Evolutionary conservation across 2,329 filamentous ascomycete species (phyloP).

Genomic region (Talaromyces sp.): DNA sequence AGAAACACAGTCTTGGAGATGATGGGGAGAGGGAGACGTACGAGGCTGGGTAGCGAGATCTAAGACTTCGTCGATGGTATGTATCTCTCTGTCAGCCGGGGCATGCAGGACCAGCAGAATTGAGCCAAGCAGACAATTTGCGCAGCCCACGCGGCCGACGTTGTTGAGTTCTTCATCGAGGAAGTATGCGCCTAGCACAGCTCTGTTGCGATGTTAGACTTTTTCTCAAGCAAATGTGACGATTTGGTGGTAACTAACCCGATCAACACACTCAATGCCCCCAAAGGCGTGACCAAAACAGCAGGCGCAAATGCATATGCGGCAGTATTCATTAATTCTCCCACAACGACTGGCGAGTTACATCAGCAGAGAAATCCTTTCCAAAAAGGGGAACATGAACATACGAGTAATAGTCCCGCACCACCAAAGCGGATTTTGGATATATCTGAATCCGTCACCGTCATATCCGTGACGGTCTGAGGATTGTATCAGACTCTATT

Average conservation of each 20-base stretch:
- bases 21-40: not conserved
- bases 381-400: not conserved
- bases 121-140: constrained; percentile 15
- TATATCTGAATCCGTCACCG: constrained; percentile 14
- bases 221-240: not conserved
- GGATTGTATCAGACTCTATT: constrained; percentile 16
- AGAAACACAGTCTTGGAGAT: not conserved
- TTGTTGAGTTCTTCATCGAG: constrained; percentile 15
- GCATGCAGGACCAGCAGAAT: constrained; percentile 16
- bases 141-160: constrained; percentile 16
- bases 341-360: constrained; percentile 8
- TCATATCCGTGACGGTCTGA: constrained; percentile 14
- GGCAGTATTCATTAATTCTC: constrained; percentile 18
- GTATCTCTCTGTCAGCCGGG: constrained; percentile 13
- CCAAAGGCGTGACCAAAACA: constrained; percentile 16
- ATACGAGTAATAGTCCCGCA: constrained; percentile 17
- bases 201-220: not conserved
- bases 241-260: not conserved
- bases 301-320: constrained; percentile 18
- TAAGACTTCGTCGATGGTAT: constrained; percentile 12
- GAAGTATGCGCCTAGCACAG: constrained; percentile 16
- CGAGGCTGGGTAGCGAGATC: constrained; percentile 14
- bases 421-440: constrained; percentile 18
- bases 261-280: constrained; percentile 17
- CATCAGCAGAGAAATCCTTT: not conserved